A percentile compares a stretch with the other conserved stretches of the same genome.
These are phyloP conservation scores for Nigrograna mackinnonii DNA, from an alignment of 2,329 filamentous ascomycete genomes.

Conservation along the genomic window DNA sequence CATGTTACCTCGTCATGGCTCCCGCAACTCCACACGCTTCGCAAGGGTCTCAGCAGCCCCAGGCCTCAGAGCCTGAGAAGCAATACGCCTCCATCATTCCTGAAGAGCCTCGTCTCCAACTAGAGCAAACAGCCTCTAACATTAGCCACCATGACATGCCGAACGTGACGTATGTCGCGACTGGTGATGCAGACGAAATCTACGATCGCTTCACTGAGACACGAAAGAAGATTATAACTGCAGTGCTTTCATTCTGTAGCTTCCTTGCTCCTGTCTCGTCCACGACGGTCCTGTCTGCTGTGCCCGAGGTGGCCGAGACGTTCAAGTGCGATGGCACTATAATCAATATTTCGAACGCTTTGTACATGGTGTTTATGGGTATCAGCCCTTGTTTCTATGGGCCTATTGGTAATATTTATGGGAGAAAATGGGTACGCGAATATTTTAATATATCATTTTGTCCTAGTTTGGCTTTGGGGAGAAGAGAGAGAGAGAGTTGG, in stretches of 20 bases:
- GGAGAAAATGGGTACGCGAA: constrained; percentile 50
- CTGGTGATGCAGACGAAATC: constrained; percentile 50
- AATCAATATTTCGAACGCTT: constrained; percentile 74
- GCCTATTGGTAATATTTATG: constrained; percentile 61
- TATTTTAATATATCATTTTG: not conserved
- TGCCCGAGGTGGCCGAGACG: constrained; percentile 71
- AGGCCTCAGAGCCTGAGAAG: constrained; percentile 23
- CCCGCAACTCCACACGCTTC: constrained; percentile 17
- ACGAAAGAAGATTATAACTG: constrained; percentile 70
- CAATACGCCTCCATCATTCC: constrained; percentile 34
- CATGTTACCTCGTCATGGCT: constrained; percentile 34
- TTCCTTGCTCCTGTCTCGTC: constrained; percentile 77
- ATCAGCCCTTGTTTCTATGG: constrained; percentile 67
- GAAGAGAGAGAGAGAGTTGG: too few species aligned
- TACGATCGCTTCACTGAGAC: constrained; percentile 66
- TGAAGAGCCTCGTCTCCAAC: constrained; percentile 20
- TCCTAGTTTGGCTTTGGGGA: too few species aligned
- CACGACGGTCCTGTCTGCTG: constrained; percentile 72
- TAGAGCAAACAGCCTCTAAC: constrained; percentile 35
- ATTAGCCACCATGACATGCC: constrained; percentile 38
- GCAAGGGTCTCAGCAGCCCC: constrained; percentile 6
- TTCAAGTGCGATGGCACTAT: constrained; percentile 69
- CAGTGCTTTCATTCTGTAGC: constrained; percentile 72
- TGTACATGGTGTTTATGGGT: constrained; percentile 78
- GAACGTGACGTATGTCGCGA: constrained; percentile 25